Conservation (phyloP, 371 early-diverging fungal genomes). For the Apophysomyces variabilis region DNA sequence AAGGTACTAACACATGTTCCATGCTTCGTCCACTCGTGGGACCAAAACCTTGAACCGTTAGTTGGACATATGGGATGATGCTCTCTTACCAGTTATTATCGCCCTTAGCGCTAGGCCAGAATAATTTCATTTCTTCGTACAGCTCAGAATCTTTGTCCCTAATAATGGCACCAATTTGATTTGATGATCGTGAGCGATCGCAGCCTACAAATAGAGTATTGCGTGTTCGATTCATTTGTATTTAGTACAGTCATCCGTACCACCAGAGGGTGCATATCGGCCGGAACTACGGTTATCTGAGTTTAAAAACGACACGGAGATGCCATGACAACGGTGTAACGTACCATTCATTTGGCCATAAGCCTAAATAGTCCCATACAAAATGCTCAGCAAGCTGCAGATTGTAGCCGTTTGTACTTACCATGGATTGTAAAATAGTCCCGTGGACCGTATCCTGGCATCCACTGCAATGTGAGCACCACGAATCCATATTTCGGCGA, state of each 20-base stretch:
- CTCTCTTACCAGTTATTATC: constrained; percentile 38
- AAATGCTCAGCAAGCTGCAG: constrained; percentile 14
- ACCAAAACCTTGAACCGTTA: constrained; percentile 34
- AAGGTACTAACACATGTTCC: constrained; percentile 62
- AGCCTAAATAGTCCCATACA: constrained; percentile 40
- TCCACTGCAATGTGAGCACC: constrained; percentile 61
- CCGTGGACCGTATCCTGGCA: constrained; percentile 45
- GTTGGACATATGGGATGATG: background rate
- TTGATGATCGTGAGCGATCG: constrained; percentile 31
- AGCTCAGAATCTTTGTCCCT: constrained; percentile 23
- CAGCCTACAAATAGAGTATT: constrained; percentile 16
- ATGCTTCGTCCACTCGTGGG: constrained; percentile 64
- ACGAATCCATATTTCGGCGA: constrained; percentile 71
- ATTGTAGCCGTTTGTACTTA: constrained; percentile 7
- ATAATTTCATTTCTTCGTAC: constrained; percentile 27
- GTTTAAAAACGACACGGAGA: background rate
- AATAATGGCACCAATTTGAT: constrained; percentile 29
- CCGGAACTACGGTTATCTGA: constrained; percentile 28
- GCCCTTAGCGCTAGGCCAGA: constrained; percentile 46
- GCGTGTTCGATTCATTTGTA: background rate
- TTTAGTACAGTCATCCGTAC: constrained; percentile 2
- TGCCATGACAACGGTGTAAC: background rate
- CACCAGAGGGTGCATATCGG: constrained; percentile 29
- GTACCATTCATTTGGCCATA: constrained; percentile 51
- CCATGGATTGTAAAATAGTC: constrained; percentile 60